Conservation (phyloP, 2,329 filamentous ascomycete species). For the Cadophora malorum region DNA sequence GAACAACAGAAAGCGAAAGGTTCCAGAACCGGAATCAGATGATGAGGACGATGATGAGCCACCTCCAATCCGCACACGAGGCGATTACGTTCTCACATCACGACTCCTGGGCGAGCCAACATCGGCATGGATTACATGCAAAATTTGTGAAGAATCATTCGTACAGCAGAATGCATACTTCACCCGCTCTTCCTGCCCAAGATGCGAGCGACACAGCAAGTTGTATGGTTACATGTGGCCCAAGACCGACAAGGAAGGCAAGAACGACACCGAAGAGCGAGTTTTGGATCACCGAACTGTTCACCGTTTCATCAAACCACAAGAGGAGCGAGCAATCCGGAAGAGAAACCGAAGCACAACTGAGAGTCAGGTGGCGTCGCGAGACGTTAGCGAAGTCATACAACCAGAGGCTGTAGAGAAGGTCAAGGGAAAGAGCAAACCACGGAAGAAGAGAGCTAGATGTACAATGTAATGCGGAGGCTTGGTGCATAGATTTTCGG, state of each 20-base stretch:
- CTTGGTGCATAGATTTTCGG: slow-evolving; percentile 3
- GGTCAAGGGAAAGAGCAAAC: slow-evolving; percentile 18
- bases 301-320: slow-evolving; percentile 79
- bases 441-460: slow-evolving; percentile 22
- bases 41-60: slow-evolving; percentile 33
- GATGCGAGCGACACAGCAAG: slow-evolving; percentile 95
- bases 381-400: slow-evolving; percentile 36
- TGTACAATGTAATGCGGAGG: slow-evolving; percentile 23
- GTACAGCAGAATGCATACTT: slow-evolving; percentile 89
- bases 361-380: slow-evolving; percentile 35
- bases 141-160: slow-evolving; percentile 80
- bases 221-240: slow-evolving; percentile 96
- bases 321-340: slow-evolving; percentile 60
- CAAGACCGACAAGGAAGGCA: slow-evolving; percentile 84
- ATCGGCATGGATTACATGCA: slow-evolving; percentile 89
- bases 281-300: slow-evolving; percentile 82
- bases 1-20: slow-evolving; percentile 29
- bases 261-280: slow-evolving; percentile 72
- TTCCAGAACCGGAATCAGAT: slow-evolving; percentile 28
- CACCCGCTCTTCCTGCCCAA: slow-evolving; percentile 83
- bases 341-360: slow-evolving; percentile 36
- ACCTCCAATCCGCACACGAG: slow-evolving; percentile 60
- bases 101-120: slow-evolving; percentile 75
- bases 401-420: slow-evolving; percentile 21
- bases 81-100: slow-evolving; percentile 84